Conservation (phyloP, 371 early-diverging fungal species). For the Phascolomyces articulosus region DNA sequence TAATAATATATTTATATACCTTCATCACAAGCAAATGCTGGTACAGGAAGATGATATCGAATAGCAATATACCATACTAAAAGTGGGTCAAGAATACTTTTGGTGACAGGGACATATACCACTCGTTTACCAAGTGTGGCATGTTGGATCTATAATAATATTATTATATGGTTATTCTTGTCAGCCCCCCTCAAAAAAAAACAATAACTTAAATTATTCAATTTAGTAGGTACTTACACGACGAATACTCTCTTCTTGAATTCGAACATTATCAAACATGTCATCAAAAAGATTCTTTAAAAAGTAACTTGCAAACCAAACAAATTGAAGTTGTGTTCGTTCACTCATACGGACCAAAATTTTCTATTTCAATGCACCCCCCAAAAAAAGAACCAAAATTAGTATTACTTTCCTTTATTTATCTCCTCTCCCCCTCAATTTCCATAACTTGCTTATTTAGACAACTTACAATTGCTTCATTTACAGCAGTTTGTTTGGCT, state of each 20-base stretch:
- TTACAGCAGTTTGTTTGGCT: slow-evolving; percentile 46
- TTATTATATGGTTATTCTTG: no score
- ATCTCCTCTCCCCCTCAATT: no score
- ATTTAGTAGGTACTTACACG: slow-evolving; percentile 16
- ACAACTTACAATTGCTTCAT: slow-evolving; percentile 44
- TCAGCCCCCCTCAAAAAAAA: no score
- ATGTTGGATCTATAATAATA: slow-evolving; percentile 34
- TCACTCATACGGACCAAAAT: slow-evolving; percentile 53
- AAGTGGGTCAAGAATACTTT: slow-evolving; percentile 44
- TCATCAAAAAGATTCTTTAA: slow-evolving; percentile 41
- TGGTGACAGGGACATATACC: slow-evolving; percentile 49
- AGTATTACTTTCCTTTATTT: no score
- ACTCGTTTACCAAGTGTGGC: slow-evolving; percentile 47
- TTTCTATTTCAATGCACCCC: slow-evolving; percentile 17
- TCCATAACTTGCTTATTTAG: neutral
- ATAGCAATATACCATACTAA: slow-evolving; percentile 54
- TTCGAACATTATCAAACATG: slow-evolving; percentile 51
- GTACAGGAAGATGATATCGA: slow-evolving; percentile 52
- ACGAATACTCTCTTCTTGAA: slow-evolving; percentile 41
- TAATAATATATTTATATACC: no score
- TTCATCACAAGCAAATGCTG: slow-evolving; percentile 54
- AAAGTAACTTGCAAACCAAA: slow-evolving; percentile 51
- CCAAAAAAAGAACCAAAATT: neutral
- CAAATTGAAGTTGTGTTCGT: slow-evolving; percentile 50
- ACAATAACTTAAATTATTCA: neutral